Evolutionary conservation across 306 rosid genomes (phyloP).

Genomic region (Quercus berberidifolia): DNA sequence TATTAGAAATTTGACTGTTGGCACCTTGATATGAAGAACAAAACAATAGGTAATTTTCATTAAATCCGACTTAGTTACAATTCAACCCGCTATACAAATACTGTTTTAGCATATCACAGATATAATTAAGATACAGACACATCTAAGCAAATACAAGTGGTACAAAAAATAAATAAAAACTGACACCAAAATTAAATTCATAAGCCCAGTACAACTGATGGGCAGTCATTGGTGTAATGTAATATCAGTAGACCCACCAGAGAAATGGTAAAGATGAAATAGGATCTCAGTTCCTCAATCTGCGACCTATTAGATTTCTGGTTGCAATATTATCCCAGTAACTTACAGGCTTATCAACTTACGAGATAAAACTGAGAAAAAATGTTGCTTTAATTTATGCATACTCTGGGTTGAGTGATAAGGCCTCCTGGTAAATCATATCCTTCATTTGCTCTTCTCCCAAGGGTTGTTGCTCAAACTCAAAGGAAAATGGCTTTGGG

Average conservation of each 20-base stretch:
- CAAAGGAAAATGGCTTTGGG: constrained; percentile 70
- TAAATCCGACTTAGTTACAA: constrained; percentile 11
- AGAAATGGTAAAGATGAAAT: constrained; percentile 25
- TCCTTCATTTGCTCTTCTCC: constrained; percentile 94
- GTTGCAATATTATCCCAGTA: neutral
- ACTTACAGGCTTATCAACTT: neutral
- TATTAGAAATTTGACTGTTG: neutral
- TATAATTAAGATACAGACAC: constrained; percentile 34
- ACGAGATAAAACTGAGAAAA: neutral
- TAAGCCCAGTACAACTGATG: constrained; percentile 30
- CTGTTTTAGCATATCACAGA: constrained; percentile 18
- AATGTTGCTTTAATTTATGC: constrained; percentile 27
- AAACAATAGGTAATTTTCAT: neutral
- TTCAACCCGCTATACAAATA: constrained; percentile 27
- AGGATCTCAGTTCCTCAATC: constrained; percentile 13
- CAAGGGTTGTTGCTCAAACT: constrained; percentile 74
- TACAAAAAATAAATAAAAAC: neutral
- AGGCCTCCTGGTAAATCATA: constrained; percentile 87
- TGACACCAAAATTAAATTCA: constrained; percentile 29
- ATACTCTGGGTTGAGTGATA: constrained; percentile 72
- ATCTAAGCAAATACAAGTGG: constrained; percentile 22
- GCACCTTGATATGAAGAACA: neutral
- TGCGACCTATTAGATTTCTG: neutral
- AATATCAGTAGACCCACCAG: constrained; percentile 22
- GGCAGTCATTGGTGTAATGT: constrained; percentile 21